These are phyloP conservation scores for Naganishia cerealis DNA, from an alignment of 1,284 basidiomycete genomes.

Conservation along the genomic window DNA sequence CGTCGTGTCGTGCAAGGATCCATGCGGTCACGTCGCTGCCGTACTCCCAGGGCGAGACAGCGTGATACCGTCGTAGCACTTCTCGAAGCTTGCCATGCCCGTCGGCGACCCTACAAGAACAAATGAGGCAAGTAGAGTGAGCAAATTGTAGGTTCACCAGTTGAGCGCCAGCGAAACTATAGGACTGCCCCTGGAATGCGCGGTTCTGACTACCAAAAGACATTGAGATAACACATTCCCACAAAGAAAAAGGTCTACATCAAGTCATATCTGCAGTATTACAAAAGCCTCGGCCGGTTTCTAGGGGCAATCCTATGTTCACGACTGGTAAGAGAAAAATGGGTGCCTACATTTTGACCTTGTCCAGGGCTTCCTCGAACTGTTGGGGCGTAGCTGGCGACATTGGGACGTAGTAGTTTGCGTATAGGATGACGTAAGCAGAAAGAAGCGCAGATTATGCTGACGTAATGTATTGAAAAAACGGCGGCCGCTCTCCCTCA, in stretches of 20 bases:
- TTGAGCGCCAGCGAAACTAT: background rate
- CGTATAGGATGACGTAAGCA: background rate
- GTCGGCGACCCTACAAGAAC: background rate
- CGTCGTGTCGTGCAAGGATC: slow-evolving; percentile 13
- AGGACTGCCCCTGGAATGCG: background rate
- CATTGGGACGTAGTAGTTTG: background rate
- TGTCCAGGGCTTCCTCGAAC: slow-evolving; percentile 15
- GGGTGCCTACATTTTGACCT: slow-evolving; percentile 14
- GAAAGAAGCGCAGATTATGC: background rate
- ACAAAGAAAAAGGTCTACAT: background rate
- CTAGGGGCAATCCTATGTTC: background rate
- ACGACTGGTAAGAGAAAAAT: slow-evolving; percentile 4
- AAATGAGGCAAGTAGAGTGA: background rate
- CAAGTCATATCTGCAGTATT: slow-evolving; percentile 14
- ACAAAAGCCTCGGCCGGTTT: background rate
- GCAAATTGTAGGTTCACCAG: background rate
- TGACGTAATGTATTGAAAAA: background rate
- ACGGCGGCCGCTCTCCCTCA: background rate
- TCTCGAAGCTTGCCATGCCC: slow-evolving; percentile 8
- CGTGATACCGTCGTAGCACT: slow-evolving; percentile 13
- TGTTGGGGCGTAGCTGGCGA: slow-evolving; percentile 6
- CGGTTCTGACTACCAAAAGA: background rate
- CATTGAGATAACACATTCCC: background rate
- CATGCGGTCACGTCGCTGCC: slow-evolving; percentile 33
- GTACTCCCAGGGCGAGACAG: background rate